Conservation (phyloP, 139 green algal species). For the Chara braunii region DNA sequence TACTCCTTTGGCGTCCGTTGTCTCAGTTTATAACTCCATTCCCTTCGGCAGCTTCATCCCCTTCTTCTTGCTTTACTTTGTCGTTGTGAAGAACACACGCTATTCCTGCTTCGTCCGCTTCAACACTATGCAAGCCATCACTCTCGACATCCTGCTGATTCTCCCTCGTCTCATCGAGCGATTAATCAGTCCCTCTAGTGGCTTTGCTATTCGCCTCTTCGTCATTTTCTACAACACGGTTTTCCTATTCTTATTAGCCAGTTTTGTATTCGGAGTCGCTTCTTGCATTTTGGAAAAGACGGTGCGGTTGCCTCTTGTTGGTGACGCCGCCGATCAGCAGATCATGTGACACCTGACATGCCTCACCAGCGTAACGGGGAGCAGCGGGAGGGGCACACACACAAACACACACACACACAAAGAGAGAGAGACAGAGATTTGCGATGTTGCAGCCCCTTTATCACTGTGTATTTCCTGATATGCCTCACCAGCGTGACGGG, state of each 20-base stretch:
- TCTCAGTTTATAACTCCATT: conserved; percentile 14
- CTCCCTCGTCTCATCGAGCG: conserved; percentile 30
- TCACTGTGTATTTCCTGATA: too few species aligned
- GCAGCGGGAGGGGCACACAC: too few species aligned
- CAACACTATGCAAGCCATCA: conserved; percentile 44
- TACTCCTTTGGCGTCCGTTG: conserved; percentile 16
- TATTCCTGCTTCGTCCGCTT: conserved; percentile 43
- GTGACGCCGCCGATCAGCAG: conserved; percentile 32
- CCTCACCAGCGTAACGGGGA: too few species aligned
- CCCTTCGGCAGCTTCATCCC: conserved; percentile 21
- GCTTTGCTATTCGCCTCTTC: conserved; percentile 14
- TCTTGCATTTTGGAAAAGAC: conserved; percentile 36
- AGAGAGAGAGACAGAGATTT: too few species aligned
- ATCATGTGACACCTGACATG: too few species aligned
- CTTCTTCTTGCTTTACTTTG: conserved; percentile 38
- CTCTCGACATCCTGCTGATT: conserved; percentile 50
- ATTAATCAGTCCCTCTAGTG: conserved; percentile 1
- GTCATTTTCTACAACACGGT: conserved; percentile 42
- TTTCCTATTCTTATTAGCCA: conserved; percentile 34
- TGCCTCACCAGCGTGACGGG: too few species aligned
- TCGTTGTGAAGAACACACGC: conserved; percentile 38
- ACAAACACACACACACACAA: too few species aligned
- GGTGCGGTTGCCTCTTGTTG: conserved; percentile 30
- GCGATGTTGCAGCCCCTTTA: too few species aligned
- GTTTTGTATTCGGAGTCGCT: conserved; percentile 33